Evolutionary conservation across 805 yeast genomes (phyloP).

Genomic region (Cephaloascus albidus): DNA sequence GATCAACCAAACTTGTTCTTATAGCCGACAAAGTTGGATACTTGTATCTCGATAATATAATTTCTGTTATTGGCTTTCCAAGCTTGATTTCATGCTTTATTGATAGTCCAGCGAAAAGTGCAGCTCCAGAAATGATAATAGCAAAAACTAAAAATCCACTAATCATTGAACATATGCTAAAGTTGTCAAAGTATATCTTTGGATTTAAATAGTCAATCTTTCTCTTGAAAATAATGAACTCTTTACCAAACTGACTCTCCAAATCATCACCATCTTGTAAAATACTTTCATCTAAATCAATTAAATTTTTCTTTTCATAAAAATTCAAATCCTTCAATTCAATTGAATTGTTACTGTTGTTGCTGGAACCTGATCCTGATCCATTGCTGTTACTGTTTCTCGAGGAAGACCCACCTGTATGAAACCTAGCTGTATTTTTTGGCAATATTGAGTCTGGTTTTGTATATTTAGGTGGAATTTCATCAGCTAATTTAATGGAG

Average conservation of each 20-base stretch:
- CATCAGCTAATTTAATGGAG: too few species aligned
- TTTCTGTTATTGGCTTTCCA: constrained; percentile 2
- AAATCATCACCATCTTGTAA: neutral
- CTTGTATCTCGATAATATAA: constrained; percentile 8
- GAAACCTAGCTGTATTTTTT: too few species aligned
- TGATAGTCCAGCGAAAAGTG: neutral
- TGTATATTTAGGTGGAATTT: neutral
- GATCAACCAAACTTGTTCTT: constrained; percentile 25
- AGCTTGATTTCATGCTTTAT: neutral
- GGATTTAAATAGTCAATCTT: neutral
- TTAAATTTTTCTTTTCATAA: too few species aligned
- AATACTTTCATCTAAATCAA: neutral
- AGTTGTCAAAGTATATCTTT: neutral
- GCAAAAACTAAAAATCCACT: neutral
- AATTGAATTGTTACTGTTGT: neutral
- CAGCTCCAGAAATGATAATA: neutral
- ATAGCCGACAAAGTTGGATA: constrained; percentile 27
- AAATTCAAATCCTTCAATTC: too few species aligned
- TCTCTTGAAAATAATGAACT: neutral
- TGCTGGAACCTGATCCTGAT: neutral
- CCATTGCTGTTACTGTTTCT: neutral
- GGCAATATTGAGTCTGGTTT: too few species aligned
- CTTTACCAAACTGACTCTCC: neutral
- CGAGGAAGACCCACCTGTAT: neutral
- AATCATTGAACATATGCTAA: neutral